Evolutionary conservation across 257 asterid species (phyloP).

Genomic region (Solanum arcanum): DNA sequence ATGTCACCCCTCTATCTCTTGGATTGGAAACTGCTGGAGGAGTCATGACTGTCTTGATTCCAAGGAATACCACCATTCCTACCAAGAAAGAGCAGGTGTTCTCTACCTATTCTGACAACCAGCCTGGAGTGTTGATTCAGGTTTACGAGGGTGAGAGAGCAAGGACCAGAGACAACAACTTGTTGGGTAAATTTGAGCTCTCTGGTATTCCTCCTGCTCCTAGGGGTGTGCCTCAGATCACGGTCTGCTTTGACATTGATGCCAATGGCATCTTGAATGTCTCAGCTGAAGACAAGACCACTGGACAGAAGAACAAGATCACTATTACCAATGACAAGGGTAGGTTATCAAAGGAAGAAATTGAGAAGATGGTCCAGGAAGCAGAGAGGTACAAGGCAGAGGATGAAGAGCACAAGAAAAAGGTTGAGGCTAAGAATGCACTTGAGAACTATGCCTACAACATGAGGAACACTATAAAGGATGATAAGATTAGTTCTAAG

Average conservation of each 20-base stretch:
- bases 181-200: conserved; percentile 26
- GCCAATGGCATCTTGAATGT: conserved; percentile 29
- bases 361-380: conserved; percentile 30
- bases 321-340: conserved; percentile 28
- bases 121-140: conserved; percentile 25
- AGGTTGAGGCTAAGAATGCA: conserved; percentile 22
- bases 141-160: conserved; percentile 27
- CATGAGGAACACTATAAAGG: conserved; percentile 25
- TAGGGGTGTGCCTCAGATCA: conserved; percentile 22
- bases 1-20: conserved; percentile 25
- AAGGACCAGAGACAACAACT: conserved; percentile 24
- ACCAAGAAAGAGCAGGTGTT: conserved; percentile 23
- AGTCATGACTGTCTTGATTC: conserved; percentile 20
- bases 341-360: conserved; percentile 23
- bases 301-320: conserved; percentile 24
- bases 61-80: conserved; percentile 27
- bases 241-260: conserved; percentile 27
- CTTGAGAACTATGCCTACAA: conserved; percentile 25
- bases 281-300: conserved; percentile 22
- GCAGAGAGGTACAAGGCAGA: conserved; percentile 22
- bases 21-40: conserved; percentile 20
- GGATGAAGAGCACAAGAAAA: conserved; percentile 26
- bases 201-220: conserved; percentile 28
- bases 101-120: conserved; percentile 25
- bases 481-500: conserved; percentile 22